These are phyloP conservation scores for Coemansia sp. DNA, from an alignment of 192 early-diverging fungal species.

Conservation along the genomic window DNA sequence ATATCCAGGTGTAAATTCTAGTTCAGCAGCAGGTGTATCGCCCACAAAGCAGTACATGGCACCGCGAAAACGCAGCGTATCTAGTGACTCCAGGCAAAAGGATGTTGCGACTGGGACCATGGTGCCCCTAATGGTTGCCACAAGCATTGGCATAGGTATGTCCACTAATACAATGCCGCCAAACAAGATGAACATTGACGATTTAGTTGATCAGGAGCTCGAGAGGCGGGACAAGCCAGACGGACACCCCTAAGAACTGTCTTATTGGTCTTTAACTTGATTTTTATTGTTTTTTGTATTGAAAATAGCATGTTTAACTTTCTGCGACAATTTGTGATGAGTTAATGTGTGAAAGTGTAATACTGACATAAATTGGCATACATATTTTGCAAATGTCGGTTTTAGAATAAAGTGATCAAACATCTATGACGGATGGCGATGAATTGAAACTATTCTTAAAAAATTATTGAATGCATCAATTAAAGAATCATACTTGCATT, in stretches of 20 bases:
- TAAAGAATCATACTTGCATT: too few relatives aligned
- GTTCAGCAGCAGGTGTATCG: not conserved
- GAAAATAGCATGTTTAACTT: not conserved
- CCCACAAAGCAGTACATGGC: constrained; percentile 7
- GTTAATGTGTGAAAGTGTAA: not conserved
- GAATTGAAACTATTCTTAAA: too few relatives aligned
- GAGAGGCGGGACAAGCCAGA: constrained; percentile 25
- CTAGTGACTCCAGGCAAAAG: constrained; percentile 25
- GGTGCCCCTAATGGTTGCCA: constrained; percentile 53
- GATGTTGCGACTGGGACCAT: constrained; percentile 45
- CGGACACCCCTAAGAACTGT: not conserved
- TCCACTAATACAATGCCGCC: constrained; percentile 52
- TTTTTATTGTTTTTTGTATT: not conserved
- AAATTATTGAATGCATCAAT: too few relatives aligned
- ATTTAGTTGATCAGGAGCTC: constrained; percentile 49
- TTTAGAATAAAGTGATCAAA: not conserved
- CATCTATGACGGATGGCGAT: not conserved
- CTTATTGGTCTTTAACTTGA: not conserved
- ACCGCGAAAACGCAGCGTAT: constrained; percentile 39
- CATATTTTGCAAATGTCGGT: not conserved
- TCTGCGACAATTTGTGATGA: not conserved
- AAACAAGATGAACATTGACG: constrained; percentile 52
- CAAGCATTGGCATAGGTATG: constrained; percentile 54
- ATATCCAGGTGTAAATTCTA: not conserved
- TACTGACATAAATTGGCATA: not conserved